Percentiles rank a stretch among this genome's conserved stretches.
Evolutionary conservation across 345 rosid genomes (phyloP).

Genomic region (Physaria fendleri): DNA sequence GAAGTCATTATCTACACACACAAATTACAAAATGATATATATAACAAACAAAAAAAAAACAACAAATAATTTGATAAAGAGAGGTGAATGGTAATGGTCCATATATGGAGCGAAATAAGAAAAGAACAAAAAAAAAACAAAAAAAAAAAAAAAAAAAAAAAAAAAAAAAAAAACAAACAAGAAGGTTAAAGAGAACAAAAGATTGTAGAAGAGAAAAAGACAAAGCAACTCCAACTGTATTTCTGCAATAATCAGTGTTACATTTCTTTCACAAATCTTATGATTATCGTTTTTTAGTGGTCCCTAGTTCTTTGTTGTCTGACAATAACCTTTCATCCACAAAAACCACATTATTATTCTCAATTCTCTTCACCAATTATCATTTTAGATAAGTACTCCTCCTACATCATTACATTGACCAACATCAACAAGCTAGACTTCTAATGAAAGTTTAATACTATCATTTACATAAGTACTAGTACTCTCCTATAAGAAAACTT

Average conservation of each 20-base stretch:
- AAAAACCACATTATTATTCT: constrained; percentile 17
- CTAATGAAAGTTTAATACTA: neutral
- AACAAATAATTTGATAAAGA: neutral
- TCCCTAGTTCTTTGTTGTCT: constrained; percentile 17
- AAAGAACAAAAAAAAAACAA: constrained; percentile 23
- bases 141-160: constrained; percentile 27
- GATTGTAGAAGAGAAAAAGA: constrained; percentile 18
- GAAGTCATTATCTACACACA: neutral
- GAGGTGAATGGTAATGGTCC: constrained; percentile 2
- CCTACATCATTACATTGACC: neutral
- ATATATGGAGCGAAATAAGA: neutral
- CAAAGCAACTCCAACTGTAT: constrained; percentile 23
- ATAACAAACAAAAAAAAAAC: neutral
- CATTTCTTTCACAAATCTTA: constrained; percentile 29
- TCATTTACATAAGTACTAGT: too few relatives aligned
- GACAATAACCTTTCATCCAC: constrained; percentile 13
- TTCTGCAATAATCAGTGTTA: constrained; percentile 20
- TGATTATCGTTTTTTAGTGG: constrained; percentile 20
- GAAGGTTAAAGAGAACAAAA: constrained; percentile 29
- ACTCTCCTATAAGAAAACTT: too few relatives aligned
- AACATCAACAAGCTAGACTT: neutral
- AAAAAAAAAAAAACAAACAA: constrained; percentile 22
- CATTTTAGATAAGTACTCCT: neutral
- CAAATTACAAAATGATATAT: neutral
- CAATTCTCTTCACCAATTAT: neutral